These are phyloP conservation scores for Kodamaea restingae DNA, from an alignment of 805 yeast species.

Conservation along the genomic window DNA sequence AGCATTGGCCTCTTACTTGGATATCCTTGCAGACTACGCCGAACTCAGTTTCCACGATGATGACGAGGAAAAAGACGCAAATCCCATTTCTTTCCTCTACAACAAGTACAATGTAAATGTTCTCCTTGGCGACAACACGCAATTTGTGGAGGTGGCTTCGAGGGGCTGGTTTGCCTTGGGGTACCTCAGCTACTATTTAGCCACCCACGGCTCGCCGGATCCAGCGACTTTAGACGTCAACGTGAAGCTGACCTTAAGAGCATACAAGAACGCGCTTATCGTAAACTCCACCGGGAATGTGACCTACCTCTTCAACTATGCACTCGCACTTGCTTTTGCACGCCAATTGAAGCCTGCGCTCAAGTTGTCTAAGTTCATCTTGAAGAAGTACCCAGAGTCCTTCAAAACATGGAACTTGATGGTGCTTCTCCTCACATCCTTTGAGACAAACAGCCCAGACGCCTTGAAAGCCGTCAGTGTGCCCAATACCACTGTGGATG, in stretches of 20 bases:
- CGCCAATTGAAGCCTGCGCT: constrained; percentile 42
- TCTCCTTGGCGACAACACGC: constrained; percentile 23
- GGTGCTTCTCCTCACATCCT: constrained; percentile 57
- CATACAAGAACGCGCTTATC: constrained; percentile 34
- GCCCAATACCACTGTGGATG: constrained; percentile 4
- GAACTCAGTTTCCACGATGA: constrained; percentile 26
- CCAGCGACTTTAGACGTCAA: constrained; percentile 15
- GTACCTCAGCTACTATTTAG: constrained; percentile 23
- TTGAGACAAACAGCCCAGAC: constrained; percentile 43
- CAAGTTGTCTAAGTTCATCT: constrained; percentile 44
- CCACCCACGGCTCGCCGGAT: constrained; percentile 25
- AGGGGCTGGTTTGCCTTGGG: constrained; percentile 39
- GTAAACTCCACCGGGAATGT: constrained; percentile 33
- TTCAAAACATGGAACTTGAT: constrained; percentile 66
- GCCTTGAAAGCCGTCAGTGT: constrained; percentile 3
- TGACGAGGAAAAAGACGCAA: constrained; percentile 11
- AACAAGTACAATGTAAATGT: constrained; percentile 32
- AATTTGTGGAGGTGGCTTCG: constrained; percentile 26
- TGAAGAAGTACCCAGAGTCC: constrained; percentile 51
- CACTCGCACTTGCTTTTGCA: constrained; percentile 44
- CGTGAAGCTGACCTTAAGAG: constrained; percentile 16
- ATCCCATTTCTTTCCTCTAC: constrained; percentile 32
- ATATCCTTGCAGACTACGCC: constrained; percentile 18
- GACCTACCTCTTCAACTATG: constrained; percentile 40
- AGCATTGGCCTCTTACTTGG: constrained; percentile 24